These are phyloP conservation scores for Morella rubra DNA, from an alignment of 306 rosid genomes.

Conservation along the genomic window DNA sequence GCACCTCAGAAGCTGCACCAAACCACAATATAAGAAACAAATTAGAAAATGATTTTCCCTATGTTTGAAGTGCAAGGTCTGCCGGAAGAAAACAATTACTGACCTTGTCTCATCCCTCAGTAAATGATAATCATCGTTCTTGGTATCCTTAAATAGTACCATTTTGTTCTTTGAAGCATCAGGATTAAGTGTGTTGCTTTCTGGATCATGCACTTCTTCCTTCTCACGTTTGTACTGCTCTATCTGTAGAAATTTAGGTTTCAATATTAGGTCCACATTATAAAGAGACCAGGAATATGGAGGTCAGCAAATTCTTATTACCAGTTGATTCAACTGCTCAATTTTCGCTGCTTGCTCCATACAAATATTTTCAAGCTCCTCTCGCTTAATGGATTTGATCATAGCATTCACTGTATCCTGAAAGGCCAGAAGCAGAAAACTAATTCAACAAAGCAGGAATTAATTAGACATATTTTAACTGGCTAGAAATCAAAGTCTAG, in stretches of 20 bases:
- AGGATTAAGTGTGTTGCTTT: constrained; percentile 18
- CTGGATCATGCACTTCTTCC: constrained; percentile 40
- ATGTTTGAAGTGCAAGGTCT: constrained; percentile 12
- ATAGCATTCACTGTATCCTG: constrained; percentile 33
- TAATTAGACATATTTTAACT: not conserved
- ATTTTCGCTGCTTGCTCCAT: constrained; percentile 68
- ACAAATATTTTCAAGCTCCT: constrained; percentile 67
- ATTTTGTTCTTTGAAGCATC: constrained; percentile 20
- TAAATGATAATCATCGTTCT: constrained; percentile 27
- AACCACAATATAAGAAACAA: constrained; percentile 16
- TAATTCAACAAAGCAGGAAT: not conserved
- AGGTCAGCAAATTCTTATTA: constrained; percentile 31
- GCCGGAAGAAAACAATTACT: constrained; percentile 8
- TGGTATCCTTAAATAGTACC: constrained; percentile 32
- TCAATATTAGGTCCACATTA: constrained; percentile 19
- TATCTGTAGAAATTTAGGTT: constrained; percentile 40
- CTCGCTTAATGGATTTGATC: constrained; percentile 39
- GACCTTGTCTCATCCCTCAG: constrained; percentile 33
- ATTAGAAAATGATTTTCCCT: constrained; percentile 28
- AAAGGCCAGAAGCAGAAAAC: not conserved
- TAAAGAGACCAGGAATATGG: constrained; percentile 10
- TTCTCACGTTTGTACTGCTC: constrained; percentile 52
- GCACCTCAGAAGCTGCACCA: constrained; percentile 41
- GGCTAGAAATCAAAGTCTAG: constrained; percentile 11
- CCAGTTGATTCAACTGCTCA: constrained; percentile 67